A percentile compares a stretch with the other conserved stretches of the same genome.
Evolutionary conservation across 2,329 filamentous ascomycete genomes (phyloP).

Genomic region (Apiospora marii): DNA sequence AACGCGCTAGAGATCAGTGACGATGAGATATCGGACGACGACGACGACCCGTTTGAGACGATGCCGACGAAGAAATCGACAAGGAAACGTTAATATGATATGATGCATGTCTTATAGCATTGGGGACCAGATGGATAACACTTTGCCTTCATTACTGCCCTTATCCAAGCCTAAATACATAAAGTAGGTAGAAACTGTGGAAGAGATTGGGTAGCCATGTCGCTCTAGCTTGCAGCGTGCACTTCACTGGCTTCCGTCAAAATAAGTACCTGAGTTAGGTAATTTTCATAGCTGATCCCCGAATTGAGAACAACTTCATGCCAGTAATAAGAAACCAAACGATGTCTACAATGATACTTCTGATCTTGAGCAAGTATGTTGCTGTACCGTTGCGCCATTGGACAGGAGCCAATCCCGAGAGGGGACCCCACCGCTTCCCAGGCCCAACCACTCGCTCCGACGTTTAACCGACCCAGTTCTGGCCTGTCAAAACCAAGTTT

Average conservation of each 20-base stretch:
- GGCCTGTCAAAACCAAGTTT: background rate
- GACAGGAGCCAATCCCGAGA: background rate
- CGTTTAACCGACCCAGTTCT: background rate
- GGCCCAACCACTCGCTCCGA: background rate
- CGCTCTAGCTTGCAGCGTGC: background rate
- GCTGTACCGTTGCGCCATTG: background rate
- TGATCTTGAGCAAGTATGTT: background rate
- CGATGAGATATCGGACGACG: slow-evolving; percentile 70
- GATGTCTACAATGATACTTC: background rate
- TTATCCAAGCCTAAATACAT: no score
- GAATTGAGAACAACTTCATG: background rate
- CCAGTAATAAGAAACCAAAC: background rate
- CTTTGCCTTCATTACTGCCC: background rate
- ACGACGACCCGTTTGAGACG: slow-evolving; percentile 66
- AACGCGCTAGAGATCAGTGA: slow-evolving; percentile 68
- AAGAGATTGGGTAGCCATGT: background rate
- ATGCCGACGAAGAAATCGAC: slow-evolving; percentile 48
- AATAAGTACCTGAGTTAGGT: background rate
- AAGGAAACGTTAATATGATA: slow-evolving; percentile 23
- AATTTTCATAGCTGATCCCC: background rate
- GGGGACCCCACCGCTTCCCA: background rate
- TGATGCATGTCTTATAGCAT: background rate
- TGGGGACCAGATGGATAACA: background rate
- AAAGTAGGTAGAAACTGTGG: background rate
- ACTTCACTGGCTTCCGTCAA: background rate